Evolutionary conservation across 2,329 filamentous ascomycete species (phyloP).

Genomic region (Arthrobotrys musiformis): DNA sequence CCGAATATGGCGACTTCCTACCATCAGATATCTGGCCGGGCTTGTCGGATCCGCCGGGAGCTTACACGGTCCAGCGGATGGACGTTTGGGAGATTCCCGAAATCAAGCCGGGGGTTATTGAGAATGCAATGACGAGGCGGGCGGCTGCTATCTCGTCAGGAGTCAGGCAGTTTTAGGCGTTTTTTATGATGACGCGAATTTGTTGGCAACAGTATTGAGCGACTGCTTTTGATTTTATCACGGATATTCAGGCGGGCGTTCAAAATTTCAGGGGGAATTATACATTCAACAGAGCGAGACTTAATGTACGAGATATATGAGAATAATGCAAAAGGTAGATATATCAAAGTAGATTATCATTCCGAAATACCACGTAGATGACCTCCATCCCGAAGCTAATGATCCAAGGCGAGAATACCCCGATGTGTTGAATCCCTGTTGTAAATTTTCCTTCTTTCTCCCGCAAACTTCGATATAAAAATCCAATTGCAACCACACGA

Average conservation of each 20-base stretch:
- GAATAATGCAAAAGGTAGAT: not conserved
- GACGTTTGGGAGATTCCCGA: slow-evolving; percentile 51
- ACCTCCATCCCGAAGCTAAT: not conserved
- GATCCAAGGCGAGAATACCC: too few relatives aligned
- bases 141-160: slow-evolving; percentile 48
- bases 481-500: slow-evolving; percentile 29
- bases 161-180: slow-evolving; percentile 26
- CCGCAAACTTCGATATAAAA: slow-evolving; percentile 43
- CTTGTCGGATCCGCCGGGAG: slow-evolving; percentile 66
- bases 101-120: slow-evolving; percentile 45
- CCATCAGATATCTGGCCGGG: slow-evolving; percentile 89
- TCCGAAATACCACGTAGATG: not conserved
- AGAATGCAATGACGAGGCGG: slow-evolving; percentile 51
- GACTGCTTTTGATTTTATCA: not conserved
- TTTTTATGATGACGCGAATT: not conserved
- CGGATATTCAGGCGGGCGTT: slow-evolving; percentile 17
- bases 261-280: not conserved
- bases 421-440: slow-evolving; percentile 43
- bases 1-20: slow-evolving; percentile 84
- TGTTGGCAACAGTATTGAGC: slow-evolving; percentile 17
- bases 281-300: not conserved
- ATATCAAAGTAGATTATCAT: not conserved
- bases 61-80: slow-evolving; percentile 60
- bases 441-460: slow-evolving; percentile 25
- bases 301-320: not conserved